Base-by-base conservation (phyloP, 2,329 filamentous ascomycete genomes). In the Aspergillus nomiae region DNA sequence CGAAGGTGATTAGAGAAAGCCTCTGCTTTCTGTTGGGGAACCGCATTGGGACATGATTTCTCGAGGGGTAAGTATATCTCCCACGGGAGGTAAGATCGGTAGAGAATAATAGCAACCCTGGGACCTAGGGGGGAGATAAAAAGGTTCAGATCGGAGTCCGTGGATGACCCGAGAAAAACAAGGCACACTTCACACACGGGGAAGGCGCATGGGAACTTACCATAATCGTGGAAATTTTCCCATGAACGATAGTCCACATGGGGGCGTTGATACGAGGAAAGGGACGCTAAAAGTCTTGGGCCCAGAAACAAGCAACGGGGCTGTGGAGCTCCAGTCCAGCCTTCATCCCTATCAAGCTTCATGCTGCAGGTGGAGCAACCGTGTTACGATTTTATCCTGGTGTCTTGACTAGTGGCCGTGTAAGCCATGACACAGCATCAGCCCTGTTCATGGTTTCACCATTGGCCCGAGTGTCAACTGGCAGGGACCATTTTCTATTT, bases 1-100 rank as follows among this genome's bases (percentile, higher is more conserved):
- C 63, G 45, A 68, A 70, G 34, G 63, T 60, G 58, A 63, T 38
- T 51, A 71, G 61, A 34, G 69, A 62, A 19, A 68, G 61, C 54
- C 61, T 69, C 60, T 71, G 69, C 54, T 62, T 68, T 55, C 59
- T 65, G 45, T 59, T 71, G 50, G 66, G 62, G 51, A 62, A 32
- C 60, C 48, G 45, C 67, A 66, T 68, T 53, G 41, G 53, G 63
- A 30, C 24, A 24, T 41, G 11, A 43, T 19, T 34, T 16, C 34
- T 36, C 34, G 14, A 5, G 34, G 16, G 14, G 14, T 36, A 16
- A 16, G 14, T 36, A 16, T 6, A 16, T 16, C 14, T 36, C 34
- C 34, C 34, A 36, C 14, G 34, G 34, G 34, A 36, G 16, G 16
- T 36, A 5, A 36, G 14, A 16, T 36, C 34, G 34, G 5, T 16